Evolutionary conservation across 2,329 filamentous ascomycete species (phyloP), one percentile per base, ranked within the genome.

Genomic region (Pochonia chlamydosporia): DNA sequence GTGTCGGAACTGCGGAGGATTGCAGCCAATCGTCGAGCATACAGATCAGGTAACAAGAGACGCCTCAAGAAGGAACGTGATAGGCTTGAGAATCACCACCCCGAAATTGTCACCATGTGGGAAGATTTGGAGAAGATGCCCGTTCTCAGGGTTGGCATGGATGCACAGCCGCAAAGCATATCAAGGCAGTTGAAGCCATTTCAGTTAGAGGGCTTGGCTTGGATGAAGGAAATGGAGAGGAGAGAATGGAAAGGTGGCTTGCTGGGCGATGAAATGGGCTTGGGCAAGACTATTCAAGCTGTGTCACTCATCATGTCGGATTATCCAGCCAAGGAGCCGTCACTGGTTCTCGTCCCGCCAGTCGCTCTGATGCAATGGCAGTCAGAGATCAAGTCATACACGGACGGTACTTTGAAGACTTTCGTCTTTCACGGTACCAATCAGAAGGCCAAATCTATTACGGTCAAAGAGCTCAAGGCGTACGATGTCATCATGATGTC

Each of bases 261-360:
- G 3, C 78, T 99, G 2, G 93, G 93, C 49, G 93, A 99, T 57
- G 93, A 99, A 68, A 99, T 99, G 93, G 93, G 93, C 6, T 87
- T 99, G 70, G 93, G 93, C 43, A 99, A 99, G 72, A 99, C 93
- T 0, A 97, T 99, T 43, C 93, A 99, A 67, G 92, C 93, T 3
- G 93, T 99, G 16, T 96, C 92, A 3, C 78, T 99, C 39, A 90
- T 99, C 66, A 97, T 97, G 93, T 96, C 92, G 1, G 91, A 97
- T 63, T 96, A 88, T 59, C 92, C 91, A 3, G 87, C 84, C 20
- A 86, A 85, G 56, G 71, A 85, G 46, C 92, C 93, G 1, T 87
- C 89, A 0, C 74, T 97, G 4, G 91, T 97, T 2, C 77, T 96
- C 28, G 90, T 96, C 1, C 92, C 92, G 0, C 92, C 92, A 0